Evolutionary conservation across 2,329 filamentous ascomycete genomes (phyloP), one percentile per base, ranked within the genome.

Genomic region (Sarocladiaceae sp.): DNA sequence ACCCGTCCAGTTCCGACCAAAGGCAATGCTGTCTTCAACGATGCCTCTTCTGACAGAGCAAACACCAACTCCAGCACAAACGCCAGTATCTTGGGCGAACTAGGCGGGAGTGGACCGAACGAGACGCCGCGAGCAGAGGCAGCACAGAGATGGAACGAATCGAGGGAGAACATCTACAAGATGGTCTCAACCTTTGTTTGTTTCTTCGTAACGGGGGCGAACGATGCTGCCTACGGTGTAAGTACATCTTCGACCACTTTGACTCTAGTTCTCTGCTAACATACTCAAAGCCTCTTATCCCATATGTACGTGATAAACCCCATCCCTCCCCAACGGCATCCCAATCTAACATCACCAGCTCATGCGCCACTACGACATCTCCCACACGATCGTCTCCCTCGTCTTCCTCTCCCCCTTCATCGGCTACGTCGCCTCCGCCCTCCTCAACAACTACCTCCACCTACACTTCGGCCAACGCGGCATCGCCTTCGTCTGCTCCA

Each of bases 371-470:
- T 85, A 85, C 61, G 44, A 65, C 41, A 64, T 85, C 43, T 69
- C 65, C 37, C 84, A 85, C 57, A 69, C 76, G 1, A 62, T 82
- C 43, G 72, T 85, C 3, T 83, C 82, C 0, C 68, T 84, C 1
- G 64, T 85, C 29, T 86, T 85, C 56, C 65, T 87, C 3, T 74
- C 79, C 0, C 80, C 81, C 0, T 78, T 85, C 29, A 64, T 75
- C 2, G 83, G 83, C 24, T 86, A 85, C 58, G 71, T 76, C 13
- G 53, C 74, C 2, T 78, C 80, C 0, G 80, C 82, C 0, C 57
- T 82, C 1, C 54, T 76, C 34, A 86, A 84, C 59, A 83, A 82
- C 53, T 49, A 47, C 7, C 39, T 64, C n/a, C 61, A 64, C 44
- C 43, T 53, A 4, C 48, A 44, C 2, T 34, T 56, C 6, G 58